Evolutionary conservation across 1,139 yeast genomes (phyloP).

Genomic region (Scheffersomyces titani): DNA sequence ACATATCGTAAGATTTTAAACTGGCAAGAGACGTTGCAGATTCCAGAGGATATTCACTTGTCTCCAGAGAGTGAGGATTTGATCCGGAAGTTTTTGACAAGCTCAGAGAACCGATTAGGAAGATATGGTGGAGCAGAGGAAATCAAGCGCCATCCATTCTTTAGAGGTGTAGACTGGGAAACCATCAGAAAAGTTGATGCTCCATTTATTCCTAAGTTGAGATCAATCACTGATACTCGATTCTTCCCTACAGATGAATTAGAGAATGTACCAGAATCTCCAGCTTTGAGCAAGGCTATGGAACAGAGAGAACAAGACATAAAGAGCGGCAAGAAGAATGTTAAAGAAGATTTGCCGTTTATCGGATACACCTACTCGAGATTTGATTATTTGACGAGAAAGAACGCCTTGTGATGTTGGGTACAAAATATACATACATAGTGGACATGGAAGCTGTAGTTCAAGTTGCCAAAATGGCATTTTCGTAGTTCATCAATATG

Average conservation of each 20-base stretch:
- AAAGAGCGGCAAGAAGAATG: slow-evolving; percentile 38
- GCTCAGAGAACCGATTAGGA: slow-evolving; percentile 85
- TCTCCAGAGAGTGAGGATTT: slow-evolving; percentile 94
- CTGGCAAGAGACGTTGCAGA: slow-evolving; percentile 90
- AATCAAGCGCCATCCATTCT: slow-evolving; percentile 88
- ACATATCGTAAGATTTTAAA: slow-evolving; percentile 92
- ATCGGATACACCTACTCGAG: slow-evolving; percentile 96
- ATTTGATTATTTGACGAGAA: slow-evolving; percentile 86
- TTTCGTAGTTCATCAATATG: background rate
- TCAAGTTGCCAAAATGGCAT: background rate
- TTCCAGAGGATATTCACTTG: slow-evolving; percentile 94
- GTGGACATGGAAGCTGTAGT: background rate
- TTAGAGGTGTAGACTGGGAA: slow-evolving; percentile 96
- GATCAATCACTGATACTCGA: slow-evolving; percentile 91
- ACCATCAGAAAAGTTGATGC: slow-evolving; percentile 91
- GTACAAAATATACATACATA: background rate
- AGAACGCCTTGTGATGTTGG: slow-evolving; percentile 59
- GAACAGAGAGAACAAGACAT: slow-evolving; percentile 52
- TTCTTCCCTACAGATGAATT: slow-evolving; percentile 98
- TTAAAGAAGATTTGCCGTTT: slow-evolving; percentile 89
- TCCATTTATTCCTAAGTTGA: slow-evolving; percentile 76
- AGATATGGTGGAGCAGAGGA: slow-evolving; percentile 93
- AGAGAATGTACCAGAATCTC: slow-evolving; percentile 92
- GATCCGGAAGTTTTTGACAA: slow-evolving; percentile 78
- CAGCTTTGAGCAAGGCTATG: slow-evolving; percentile 77